Evolutionary conservation across 495 filamentous ascomycete genomes (phyloP).

Genomic region (Elaphomyces granulatus): DNA sequence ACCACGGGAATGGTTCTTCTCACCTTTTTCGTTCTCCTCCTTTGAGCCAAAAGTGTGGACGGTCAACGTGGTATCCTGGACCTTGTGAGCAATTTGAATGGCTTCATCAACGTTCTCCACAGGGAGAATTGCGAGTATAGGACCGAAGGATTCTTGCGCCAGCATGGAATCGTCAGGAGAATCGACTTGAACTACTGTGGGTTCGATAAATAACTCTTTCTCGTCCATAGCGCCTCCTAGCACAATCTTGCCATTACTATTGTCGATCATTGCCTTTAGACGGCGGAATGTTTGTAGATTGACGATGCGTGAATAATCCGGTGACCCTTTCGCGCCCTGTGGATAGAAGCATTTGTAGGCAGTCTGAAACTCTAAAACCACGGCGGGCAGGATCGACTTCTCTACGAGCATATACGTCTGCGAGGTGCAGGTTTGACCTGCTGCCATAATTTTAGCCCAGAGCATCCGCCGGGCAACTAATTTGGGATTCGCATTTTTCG

Average conservation of each 20-base stretch:
- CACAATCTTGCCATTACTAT: slow-evolving; percentile 67
- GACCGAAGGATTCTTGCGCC: slow-evolving; percentile 75
- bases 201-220: slow-evolving; percentile 65
- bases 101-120: slow-evolving; percentile 68
- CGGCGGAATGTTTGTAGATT: slow-evolving; percentile 64
- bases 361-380: slow-evolving; percentile 60
- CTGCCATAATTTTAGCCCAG: slow-evolving; percentile 76
- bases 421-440: slow-evolving; percentile 76
- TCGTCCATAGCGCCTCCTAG: slow-evolving; percentile 74
- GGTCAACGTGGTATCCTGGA: slow-evolving; percentile 67
- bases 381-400: slow-evolving; percentile 49
- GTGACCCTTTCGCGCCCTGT: slow-evolving; percentile 55
- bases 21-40: slow-evolving; percentile 53
- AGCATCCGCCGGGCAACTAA: slow-evolving; percentile 73
- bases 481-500: slow-evolving; percentile 60
- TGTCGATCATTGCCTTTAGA: slow-evolving; percentile 79
- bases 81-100: slow-evolving; percentile 55
- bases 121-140: slow-evolving; percentile 65
- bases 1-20: slow-evolving; percentile 5
- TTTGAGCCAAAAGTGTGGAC: slow-evolving; percentile 75
- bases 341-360: slow-evolving; percentile 72
- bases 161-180: slow-evolving; percentile 64
- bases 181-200: slow-evolving; percentile 67
- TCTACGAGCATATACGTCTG: slow-evolving; percentile 86
- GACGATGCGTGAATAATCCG: slow-evolving; percentile 66